phyloP scores from a whole-genome alignment of 1,284 basidiomycete genomes.

The Fomitopsis pinicola region DNA sequence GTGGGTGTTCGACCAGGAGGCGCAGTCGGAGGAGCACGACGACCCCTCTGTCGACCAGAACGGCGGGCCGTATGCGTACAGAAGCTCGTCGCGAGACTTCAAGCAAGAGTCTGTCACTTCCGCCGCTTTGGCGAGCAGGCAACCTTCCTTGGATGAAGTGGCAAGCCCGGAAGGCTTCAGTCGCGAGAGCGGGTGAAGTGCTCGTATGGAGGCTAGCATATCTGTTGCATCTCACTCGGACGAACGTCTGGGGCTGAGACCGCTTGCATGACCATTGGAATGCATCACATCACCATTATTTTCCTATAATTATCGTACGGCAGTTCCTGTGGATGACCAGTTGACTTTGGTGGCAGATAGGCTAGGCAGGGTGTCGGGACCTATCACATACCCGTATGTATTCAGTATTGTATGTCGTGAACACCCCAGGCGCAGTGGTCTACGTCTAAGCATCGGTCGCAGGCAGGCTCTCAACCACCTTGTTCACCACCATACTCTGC shows the following conservation, averaged over 20 bases:
- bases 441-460: not conserved
- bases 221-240: too few species aligned
- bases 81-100: not conserved
- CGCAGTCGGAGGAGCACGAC: not conserved
- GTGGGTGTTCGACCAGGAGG: slow-evolving; percentile 29
- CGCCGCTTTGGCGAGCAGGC: too few species aligned
- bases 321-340: not conserved
- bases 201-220: too few species aligned
- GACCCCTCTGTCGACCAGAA: not conserved
- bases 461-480: not conserved
- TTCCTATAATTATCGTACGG: not conserved
- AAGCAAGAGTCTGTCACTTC: slow-evolving; percentile 2
- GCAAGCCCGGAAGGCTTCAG: too few species aligned
- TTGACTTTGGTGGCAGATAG: not conserved
- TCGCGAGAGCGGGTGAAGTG: too few species aligned
- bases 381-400: slow-evolving; percentile 6
- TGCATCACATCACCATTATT: not conserved
- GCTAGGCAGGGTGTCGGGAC: not conserved
- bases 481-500: slow-evolving; percentile 9
- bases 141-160: too few species aligned
- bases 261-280: too few species aligned
- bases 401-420: slow-evolving; percentile 5
- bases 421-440: not conserved
- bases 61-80: not conserved
- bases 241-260: too few species aligned